These are phyloP conservation scores for Septoria petroselini DNA, from an alignment of 2,329 filamentous ascomycete species.

Conservation along the genomic window DNA sequence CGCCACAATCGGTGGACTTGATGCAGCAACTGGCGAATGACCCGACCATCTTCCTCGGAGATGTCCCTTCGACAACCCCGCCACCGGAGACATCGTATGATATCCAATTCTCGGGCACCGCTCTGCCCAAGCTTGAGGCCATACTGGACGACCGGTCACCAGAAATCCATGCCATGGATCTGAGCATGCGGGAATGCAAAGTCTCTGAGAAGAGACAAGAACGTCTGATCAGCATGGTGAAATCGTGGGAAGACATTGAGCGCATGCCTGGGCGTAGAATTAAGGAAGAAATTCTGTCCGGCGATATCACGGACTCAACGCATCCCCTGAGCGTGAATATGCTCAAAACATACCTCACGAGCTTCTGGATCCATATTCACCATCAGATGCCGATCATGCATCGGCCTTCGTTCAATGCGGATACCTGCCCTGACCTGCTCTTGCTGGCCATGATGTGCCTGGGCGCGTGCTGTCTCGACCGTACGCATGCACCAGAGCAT, in stretches of 20 bases:
- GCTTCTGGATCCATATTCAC: conserved; percentile 94
- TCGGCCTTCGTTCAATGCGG: conserved; percentile 86
- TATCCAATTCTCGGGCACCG: conserved; percentile 20
- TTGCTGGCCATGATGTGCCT: conserved; percentile 88
- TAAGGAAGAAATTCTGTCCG: conserved; percentile 74
- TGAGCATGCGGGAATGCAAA: conserved; percentile 71
- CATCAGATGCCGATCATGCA: conserved; percentile 92
- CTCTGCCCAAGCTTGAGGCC: conserved; percentile 30
- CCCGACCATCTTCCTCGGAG: too few relatives aligned
- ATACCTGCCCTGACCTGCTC: conserved; percentile 79
- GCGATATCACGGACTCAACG: conserved; percentile 62
- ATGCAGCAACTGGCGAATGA: too few relatives aligned
- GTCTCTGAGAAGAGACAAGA: conserved; percentile 82
- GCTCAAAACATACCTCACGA: conserved; percentile 92
- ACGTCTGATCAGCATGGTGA: conserved; percentile 75
- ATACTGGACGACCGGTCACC: conserved; percentile 21
- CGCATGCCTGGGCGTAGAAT: conserved; percentile 69
- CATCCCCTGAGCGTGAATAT: conserved; percentile 78
- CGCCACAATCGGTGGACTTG: conserved; percentile 57
- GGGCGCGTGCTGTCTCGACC: conserved; percentile 84
- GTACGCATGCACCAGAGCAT: conserved; percentile 69
- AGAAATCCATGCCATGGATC: conserved; percentile 55
- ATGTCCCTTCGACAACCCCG: conserved; percentile 29
- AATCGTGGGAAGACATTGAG: conserved; percentile 73
- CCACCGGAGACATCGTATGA: conserved; percentile 26